Evolutionary conservation across 495 filamentous ascomycete species (phyloP), one percentile per base, ranked within the genome.

Genomic region (Penicillium herquei): DNA sequence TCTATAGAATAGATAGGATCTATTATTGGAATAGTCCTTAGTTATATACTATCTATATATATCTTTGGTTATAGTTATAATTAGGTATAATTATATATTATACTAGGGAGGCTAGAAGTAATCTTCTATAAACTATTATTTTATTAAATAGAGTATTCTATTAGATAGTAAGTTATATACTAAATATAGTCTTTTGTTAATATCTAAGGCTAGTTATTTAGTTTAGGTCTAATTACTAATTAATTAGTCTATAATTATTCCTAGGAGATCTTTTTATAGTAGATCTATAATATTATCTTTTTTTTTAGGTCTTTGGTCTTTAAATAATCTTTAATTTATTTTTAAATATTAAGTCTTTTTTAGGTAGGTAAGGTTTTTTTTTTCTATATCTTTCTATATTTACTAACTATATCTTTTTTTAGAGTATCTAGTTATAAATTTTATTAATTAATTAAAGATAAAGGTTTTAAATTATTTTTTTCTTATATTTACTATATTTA

Each of bases 221-320:
- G 1, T 26, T 2, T 26, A 26, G 21, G 21, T 4, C 21, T 26
- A 26, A 26, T 4, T 26, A 26, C 21, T 26, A 18, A 50, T 5
- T 48, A 16, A n/a, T 16, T 48, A 48, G 26, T 48, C 11, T 12
- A n/a, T 48, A 48, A 4, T 14, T 39, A n/a, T 17, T 49, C 31
- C 37, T 37, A 21, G 12, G 26, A 46, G 17, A 46, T 12, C 26
- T 39, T 21, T 31, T 10, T 18, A 16, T 37, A 50, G 33, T 50
- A 50, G 33, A 3, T 50, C 47, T 50, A 21, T 50, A 39, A 50
- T 39, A 50, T 39, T 39, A 50, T 26, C 47, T 8, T 3, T 17
- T 39, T 12, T 50, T 39, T 12, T 18, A 39, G 47, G 1, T 39
- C 35, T 50, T 50, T 37, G 11, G 18, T 18, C 47, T 13, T 18